Percentiles rank a stretch among this genome's conserved stretches.
Conservation (phyloP, 2,329 filamentous ascomycete species). For the Fusarium sp. region DNA sequence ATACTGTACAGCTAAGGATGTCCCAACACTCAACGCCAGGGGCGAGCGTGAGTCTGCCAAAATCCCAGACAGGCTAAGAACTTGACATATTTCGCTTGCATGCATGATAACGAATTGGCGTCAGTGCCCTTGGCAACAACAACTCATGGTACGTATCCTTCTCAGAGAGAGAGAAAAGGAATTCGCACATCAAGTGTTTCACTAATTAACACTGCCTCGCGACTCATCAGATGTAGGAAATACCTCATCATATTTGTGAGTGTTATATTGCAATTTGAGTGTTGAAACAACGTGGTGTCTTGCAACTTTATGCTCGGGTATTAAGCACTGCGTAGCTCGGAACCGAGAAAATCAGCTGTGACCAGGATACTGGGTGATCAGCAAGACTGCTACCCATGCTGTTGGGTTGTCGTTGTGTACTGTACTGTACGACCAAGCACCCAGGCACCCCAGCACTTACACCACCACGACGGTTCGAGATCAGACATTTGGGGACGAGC, state of each 20-base stretch:
- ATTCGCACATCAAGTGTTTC: constrained; percentile 18
- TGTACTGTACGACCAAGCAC: not conserved
- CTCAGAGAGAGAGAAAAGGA: not conserved
- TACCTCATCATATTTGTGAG: constrained; percentile 5
- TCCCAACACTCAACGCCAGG: not conserved
- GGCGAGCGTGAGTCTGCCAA: not conserved
- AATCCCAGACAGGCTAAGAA: not conserved
- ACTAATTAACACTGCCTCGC: constrained; percentile 21
- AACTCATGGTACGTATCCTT: not conserved
- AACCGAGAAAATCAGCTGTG: constrained; percentile 2
- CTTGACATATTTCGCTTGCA: constrained; percentile 1
- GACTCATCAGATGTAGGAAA: constrained; percentile 14
- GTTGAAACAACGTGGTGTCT: not conserved
- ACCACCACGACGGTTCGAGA: not conserved
- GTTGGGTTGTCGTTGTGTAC: not conserved
- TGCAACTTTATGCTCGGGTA: constrained; percentile 1
- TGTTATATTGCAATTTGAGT: not conserved
- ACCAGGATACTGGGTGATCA: not conserved
- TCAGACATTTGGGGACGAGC: not conserved
- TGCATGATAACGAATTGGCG: not conserved
- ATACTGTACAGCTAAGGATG: not conserved
- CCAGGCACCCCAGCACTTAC: not conserved
- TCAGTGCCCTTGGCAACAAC: not conserved
- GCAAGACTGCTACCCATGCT: not conserved
- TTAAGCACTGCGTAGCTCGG: not conserved